phyloP scores from a whole-genome alignment of 345 rosid genomes.

The Linum usitatissimum region DNA sequence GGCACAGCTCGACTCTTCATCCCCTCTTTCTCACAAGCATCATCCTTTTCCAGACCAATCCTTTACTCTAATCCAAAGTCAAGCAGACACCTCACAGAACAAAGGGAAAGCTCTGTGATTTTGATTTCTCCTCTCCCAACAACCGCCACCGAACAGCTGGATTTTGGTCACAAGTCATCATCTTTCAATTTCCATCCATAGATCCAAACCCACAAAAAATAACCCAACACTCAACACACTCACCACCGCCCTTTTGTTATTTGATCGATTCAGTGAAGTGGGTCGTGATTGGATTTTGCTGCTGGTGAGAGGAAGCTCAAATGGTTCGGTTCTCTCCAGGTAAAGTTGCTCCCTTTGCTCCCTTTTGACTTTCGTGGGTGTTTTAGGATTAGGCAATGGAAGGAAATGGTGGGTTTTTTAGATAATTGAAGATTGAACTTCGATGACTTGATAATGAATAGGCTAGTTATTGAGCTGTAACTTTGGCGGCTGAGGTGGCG shows the following conservation, averaged over 20 bases:
- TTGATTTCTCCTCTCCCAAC: neutral
- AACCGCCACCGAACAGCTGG: neutral
- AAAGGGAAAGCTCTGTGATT: neutral
- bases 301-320: slow-evolving; percentile 5
- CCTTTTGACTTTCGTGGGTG: neutral
- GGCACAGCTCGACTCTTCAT: neutral
- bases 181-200: slow-evolving; percentile 21
- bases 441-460: neutral
- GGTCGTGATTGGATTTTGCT: slow-evolving; percentile 9
- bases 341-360: slow-evolving; percentile 14
- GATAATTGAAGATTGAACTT: neutral
- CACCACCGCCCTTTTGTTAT: slow-evolving; percentile 9
- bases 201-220: slow-evolving; percentile 26
- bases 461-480: neutral
- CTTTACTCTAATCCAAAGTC: neutral
- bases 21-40: neutral
- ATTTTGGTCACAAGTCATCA: slow-evolving; percentile 39
- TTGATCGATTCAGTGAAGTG: slow-evolving; percentile 7
- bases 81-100: neutral
- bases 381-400: neutral
- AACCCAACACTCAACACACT: slow-evolving; percentile 16
- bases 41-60: neutral
- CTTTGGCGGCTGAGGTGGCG: neutral
- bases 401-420: neutral
- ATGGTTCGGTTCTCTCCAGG: slow-evolving; percentile 39